A percentile compares a stretch with the other conserved stretches of the same genome.
Conservation (phyloP, 2,329 filamentous ascomycete genomes). For the Arthrobotrys sphaeroides region DNA sequence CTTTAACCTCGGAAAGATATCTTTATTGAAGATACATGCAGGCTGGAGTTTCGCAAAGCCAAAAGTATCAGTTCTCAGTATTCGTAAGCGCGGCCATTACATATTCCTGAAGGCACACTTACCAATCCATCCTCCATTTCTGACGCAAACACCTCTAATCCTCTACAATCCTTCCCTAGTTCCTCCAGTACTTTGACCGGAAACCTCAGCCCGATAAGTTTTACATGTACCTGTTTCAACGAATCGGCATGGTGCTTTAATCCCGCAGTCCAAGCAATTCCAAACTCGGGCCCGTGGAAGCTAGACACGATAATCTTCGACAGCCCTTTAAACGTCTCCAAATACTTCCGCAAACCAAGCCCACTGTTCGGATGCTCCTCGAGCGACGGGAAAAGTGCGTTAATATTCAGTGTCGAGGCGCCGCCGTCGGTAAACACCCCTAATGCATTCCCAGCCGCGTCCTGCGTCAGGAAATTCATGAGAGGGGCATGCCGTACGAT, state of each 20-base stretch:
- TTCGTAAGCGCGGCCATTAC: neutral
- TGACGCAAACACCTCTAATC: slow-evolving; percentile 11
- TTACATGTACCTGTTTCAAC: slow-evolving; percentile 21
- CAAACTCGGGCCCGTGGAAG: neutral
- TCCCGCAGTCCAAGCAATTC: slow-evolving; percentile 7
- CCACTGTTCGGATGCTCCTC: neutral
- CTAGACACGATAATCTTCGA: slow-evolving; percentile 6
- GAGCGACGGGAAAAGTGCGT: neutral
- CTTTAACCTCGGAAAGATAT: slow-evolving; percentile 17
- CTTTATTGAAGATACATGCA: slow-evolving; percentile 22
- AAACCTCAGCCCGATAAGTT: neutral
- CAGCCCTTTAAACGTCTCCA: slow-evolving; percentile 24
- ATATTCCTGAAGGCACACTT: neutral
- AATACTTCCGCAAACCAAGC: neutral
- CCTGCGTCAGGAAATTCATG: neutral
- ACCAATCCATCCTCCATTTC: slow-evolving; percentile 26
- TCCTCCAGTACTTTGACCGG: neutral
- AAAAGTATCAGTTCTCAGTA: neutral
- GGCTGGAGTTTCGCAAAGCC: slow-evolving; percentile 1
- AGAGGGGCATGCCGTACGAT: slow-evolving; percentile 1
- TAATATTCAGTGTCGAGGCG: slow-evolving; percentile 4
- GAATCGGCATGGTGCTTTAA: slow-evolving; percentile 34
- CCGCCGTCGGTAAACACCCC: neutral
- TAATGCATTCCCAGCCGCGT: neutral
- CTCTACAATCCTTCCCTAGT: slow-evolving; percentile 17